A percentile compares a stretch with the other conserved stretches of the same genome.
phyloP scores from a whole-genome alignment of 1,284 basidiomycete species.

The Sporisorium sorghi region DNA sequence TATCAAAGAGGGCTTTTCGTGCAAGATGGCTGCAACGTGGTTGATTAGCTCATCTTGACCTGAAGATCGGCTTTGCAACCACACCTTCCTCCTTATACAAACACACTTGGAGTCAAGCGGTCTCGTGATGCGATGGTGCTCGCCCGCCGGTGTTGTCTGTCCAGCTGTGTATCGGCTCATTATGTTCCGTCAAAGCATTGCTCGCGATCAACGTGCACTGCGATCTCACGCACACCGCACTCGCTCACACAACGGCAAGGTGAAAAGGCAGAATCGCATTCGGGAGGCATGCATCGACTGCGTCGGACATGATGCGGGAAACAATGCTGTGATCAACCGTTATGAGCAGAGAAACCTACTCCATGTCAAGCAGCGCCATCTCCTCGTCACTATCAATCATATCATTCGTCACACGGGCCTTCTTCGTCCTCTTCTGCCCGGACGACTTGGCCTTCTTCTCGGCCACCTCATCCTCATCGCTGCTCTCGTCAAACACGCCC shows the following conservation, averaged over 20 bases:
- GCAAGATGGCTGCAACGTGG: background rate
- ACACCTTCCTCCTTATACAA: background rate
- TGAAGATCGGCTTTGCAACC: background rate
- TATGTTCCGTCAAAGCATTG: background rate
- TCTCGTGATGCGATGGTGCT: background rate
- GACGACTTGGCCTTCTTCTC: conserved; percentile 15
- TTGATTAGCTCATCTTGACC: background rate
- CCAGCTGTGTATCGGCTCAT: background rate
- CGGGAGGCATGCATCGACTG: background rate
- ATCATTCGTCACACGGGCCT: conserved; percentile 50
- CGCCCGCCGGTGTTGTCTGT: background rate
- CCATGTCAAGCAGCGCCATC: conserved; percentile 53
- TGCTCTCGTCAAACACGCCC: conserved; percentile 40
- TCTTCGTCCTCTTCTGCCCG: conserved; percentile 38
- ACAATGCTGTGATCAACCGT: background rate
- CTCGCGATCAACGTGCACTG: background rate
- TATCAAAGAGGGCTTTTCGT: background rate
- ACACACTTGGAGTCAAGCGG: background rate
- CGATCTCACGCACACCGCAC: background rate
- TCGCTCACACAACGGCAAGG: background rate
- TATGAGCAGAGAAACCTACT: conserved; percentile 2
- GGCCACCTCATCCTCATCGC: conserved; percentile 35
- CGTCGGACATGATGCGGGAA: no score
- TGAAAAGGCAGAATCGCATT: background rate
- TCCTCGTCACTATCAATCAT: conserved; percentile 65